Conservation (phyloP, 2,329 filamentous ascomycete species). For the Fusarium sp. region DNA sequence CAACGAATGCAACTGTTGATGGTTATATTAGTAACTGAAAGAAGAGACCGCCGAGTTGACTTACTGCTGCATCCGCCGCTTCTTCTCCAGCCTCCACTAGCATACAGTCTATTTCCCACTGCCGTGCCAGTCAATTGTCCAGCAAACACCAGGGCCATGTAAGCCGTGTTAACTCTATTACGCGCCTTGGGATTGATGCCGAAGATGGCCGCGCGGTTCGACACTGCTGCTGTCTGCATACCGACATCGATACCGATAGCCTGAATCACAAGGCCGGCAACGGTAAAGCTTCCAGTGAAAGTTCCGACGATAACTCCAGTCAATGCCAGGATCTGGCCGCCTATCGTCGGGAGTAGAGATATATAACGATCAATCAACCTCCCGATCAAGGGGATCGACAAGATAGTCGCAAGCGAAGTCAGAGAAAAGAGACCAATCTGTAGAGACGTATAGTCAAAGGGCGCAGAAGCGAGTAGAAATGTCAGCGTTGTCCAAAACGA, state of each 20-base stretch:
- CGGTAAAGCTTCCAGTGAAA: slow-evolving; percentile 69
- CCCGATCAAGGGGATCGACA: slow-evolving; percentile 74
- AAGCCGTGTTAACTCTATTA: slow-evolving; percentile 83
- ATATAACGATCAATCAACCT: slow-evolving; percentile 74
- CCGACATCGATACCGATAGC: slow-evolving; percentile 77
- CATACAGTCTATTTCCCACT: slow-evolving; percentile 63
- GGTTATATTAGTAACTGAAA: background rate
- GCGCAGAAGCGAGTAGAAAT: slow-evolving; percentile 76
- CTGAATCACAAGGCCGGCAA: slow-evolving; percentile 78
- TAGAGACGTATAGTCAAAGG: slow-evolving; percentile 73
- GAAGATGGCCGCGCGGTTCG: slow-evolving; percentile 77
- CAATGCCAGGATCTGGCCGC: slow-evolving; percentile 68
- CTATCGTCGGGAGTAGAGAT: slow-evolving; percentile 72
- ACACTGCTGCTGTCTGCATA: slow-evolving; percentile 76
- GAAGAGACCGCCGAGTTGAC: background rate
- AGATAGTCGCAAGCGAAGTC: slow-evolving; percentile 76
- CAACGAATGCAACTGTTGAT: slow-evolving; percentile 41
- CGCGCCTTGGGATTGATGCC: slow-evolving; percentile 73
- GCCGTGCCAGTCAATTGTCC: slow-evolving; percentile 78
- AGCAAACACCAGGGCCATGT: slow-evolving; percentile 79
- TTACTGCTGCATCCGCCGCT: slow-evolving; percentile 53
- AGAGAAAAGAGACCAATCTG: slow-evolving; percentile 82
- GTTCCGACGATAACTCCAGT: slow-evolving; percentile 73
- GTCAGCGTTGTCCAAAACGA: slow-evolving; percentile 74
- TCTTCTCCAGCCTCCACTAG: slow-evolving; percentile 60